Evolutionary conservation across 345 rosid genomes (phyloP).

Genomic region (Mangifera indica): DNA sequence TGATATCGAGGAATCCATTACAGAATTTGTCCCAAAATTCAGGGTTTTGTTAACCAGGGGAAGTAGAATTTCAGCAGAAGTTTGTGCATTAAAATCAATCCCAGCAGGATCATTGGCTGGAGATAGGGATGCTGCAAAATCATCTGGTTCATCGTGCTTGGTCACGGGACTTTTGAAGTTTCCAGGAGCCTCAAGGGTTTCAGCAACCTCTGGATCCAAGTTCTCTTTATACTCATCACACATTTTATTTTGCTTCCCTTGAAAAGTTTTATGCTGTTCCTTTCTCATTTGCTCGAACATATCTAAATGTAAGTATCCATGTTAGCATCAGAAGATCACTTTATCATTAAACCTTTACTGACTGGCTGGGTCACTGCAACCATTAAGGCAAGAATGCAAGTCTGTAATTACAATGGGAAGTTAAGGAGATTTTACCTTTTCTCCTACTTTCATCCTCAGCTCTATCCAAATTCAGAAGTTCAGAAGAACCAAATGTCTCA

Average conservation of each 20-base stretch:
- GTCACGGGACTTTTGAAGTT: background rate
- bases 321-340: background rate
- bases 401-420: background rate
- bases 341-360: background rate
- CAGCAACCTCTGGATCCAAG: slow-evolving; percentile 25
- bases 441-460: slow-evolving; percentile 25
- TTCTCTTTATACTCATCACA: slow-evolving; percentile 21
- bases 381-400: background rate
- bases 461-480: slow-evolving; percentile 17
- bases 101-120: slow-evolving; percentile 5
- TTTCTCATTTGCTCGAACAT: slow-evolving; percentile 30
- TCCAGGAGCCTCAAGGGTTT: slow-evolving; percentile 7
- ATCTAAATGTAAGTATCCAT: slow-evolving; percentile 15
- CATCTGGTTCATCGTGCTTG: slow-evolving; percentile 14
- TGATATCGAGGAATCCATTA: background rate
- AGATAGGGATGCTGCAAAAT: background rate
- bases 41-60: background rate
- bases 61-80: slow-evolving; percentile 3
- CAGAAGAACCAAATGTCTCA: slow-evolving; percentile 24
- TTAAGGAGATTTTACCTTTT: slow-evolving; percentile 24
- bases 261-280: slow-evolving; percentile 23
- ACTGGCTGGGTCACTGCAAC: background rate
- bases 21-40: slow-evolving; percentile 10
- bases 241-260: slow-evolving; percentile 20
- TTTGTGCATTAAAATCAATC: slow-evolving; percentile 1